Evolutionary conservation across 495 filamentous ascomycete species (phyloP).

Genomic region (Podospora pseudopauciseta): DNA sequence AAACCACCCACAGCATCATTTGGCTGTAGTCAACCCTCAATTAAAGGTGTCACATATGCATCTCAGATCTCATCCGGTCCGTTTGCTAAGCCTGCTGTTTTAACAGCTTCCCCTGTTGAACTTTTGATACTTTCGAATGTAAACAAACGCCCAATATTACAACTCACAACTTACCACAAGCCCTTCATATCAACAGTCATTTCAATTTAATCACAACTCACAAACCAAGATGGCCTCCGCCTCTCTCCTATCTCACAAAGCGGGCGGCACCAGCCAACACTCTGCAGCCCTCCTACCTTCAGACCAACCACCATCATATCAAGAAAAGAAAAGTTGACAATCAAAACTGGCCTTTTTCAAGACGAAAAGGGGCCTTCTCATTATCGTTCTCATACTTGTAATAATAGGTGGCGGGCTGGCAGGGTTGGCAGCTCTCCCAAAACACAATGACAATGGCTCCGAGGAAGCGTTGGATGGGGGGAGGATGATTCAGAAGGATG

Average conservation of each 20-base stretch:
- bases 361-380: conserved; percentile 36
- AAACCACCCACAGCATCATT: neutral
- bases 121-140: neutral
- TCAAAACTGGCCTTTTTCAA: conserved; percentile 37
- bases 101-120: neutral
- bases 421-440: conserved; percentile 34
- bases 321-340: conserved; percentile 29
- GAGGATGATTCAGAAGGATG: conserved; percentile 40
- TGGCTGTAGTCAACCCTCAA: neutral
- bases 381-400: conserved; percentile 34
- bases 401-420: conserved; percentile 37
- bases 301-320: neutral
- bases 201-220: neutral
- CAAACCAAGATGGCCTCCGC: neutral
- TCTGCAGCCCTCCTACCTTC: neutral
- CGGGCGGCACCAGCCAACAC: neutral
- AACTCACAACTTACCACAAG: neutral
- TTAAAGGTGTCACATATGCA: neutral
- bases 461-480: neutral
- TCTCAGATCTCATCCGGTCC: neutral
- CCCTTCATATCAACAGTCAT: no score
- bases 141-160: neutral
- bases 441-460: conserved; percentile 10
- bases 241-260: neutral
- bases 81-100: neutral